These are phyloP conservation scores for Phytophthora aleatoria DNA, from an alignment of 352 stramenopile species.

Conservation along the genomic window DNA sequence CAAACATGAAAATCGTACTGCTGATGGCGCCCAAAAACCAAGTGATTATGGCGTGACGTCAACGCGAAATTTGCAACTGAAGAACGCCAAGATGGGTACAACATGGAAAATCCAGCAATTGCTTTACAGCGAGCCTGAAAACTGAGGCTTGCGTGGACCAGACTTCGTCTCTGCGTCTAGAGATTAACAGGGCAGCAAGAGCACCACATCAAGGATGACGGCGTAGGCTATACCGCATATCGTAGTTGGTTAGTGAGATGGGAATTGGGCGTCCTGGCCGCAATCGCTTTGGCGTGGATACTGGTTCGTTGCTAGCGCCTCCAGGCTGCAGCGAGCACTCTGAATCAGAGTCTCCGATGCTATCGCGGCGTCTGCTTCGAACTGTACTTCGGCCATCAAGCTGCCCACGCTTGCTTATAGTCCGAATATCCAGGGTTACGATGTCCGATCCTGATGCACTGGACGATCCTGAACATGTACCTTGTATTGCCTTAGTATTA, in stretches of 20 bases:
- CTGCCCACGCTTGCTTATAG: neutral
- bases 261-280: neutral
- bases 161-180: neutral
- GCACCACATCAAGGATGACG: neutral
- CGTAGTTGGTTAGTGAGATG: neutral
- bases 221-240: neutral
- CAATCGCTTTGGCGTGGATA: neutral
- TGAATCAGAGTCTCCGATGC: neutral
- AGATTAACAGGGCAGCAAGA: neutral
- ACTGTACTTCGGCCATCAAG: neutral
- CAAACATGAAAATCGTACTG: neutral
- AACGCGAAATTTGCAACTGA: neutral
- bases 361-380: neutral
- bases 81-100: neutral
- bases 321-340: neutral
- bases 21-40: neutral
- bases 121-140: neutral
- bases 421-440: neutral
- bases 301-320: neutral
- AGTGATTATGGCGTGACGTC: slow-evolving; percentile 1
- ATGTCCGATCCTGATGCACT: too few species aligned
- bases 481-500: too few species aligned
- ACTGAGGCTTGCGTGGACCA: too few species aligned
- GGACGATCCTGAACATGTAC: too few species aligned
- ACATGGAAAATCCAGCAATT: neutral